Evolutionary conservation across 1,284 basidiomycete genomes (phyloP), one percentile per base, ranked within the genome.

Genomic region (Irpex rosettiformis): DNA sequence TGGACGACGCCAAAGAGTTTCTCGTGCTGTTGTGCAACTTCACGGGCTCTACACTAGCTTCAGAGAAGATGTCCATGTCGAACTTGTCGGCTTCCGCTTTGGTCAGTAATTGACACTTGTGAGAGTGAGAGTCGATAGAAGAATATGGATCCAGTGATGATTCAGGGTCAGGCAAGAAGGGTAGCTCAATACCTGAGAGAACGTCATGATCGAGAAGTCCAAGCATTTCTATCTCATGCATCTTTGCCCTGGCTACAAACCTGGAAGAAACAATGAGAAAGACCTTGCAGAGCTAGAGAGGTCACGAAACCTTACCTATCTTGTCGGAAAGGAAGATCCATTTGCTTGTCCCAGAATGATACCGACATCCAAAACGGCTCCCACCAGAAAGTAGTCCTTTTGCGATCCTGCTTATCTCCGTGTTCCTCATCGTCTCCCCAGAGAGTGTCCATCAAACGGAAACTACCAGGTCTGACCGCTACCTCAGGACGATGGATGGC

Each of bases 191-290:
- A 62, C 89, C 91, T 16, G 91, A 84, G 28, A 90, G 85, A 29
- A 94, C 87, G 68, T 94, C 94, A 68, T 96, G 91, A 65, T 94
- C 93, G 52, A 96, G 77, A 7, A 96, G 77, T 3, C 94, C 94
- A 6, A 96, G 81, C 91, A 93, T 95, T 69, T 96, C 91, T 49
- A 96, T 94, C 69, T 96, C 91, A 66, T 93, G 91, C 93, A 97
- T 96, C 73, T 92, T 93, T 40, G 91, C 93, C 45, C 94, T 85
- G 2, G 93, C 88, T 25, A 97, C 80, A 69, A 97, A 98, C 63
- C 90, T 92, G 62, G n/a, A 6, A 18, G 29, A 37, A 11, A 11
- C 24, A 7, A 11, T 24, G 28, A n/a, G 30, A 25, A 27, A 18
- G 21, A 13, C 22, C 7, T 18, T 30, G n/a, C 7, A 49, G n/a